Evolutionary conservation across 345 rosid genomes (phyloP).

Genomic region (Trapa incisa): DNA sequence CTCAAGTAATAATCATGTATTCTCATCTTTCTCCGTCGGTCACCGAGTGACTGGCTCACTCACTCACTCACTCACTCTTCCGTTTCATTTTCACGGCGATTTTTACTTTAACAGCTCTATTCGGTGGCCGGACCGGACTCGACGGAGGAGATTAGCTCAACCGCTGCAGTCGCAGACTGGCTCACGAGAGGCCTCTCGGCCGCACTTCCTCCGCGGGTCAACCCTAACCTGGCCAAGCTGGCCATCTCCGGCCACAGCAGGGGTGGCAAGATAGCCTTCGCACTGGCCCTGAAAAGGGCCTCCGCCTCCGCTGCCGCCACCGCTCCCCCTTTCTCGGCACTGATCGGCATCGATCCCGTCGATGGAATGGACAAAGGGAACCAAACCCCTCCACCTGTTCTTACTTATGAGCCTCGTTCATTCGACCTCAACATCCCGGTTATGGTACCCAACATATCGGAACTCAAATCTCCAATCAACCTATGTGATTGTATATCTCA

Average conservation of each 20-base stretch:
- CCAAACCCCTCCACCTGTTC: slow-evolving; percentile 1
- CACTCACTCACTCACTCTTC: too few species aligned
- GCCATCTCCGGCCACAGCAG: slow-evolving; percentile 79
- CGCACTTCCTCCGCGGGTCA: slow-evolving; percentile 41
- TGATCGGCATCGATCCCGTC: slow-evolving; percentile 11
- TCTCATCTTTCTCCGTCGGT: not conserved
- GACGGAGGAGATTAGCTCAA: slow-evolving; percentile 44
- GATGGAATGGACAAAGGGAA: not conserved
- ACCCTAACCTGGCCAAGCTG: slow-evolving; percentile 41
- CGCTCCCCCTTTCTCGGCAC: slow-evolving; percentile 6
- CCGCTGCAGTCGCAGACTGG: slow-evolving; percentile 52
- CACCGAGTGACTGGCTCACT: too few species aligned
- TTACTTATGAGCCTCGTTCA: slow-evolving; percentile 4
- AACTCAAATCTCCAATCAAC: not conserved
- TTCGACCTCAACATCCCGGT: slow-evolving; percentile 12
- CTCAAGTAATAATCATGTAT: slow-evolving; percentile 36
- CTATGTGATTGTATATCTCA: too few species aligned
- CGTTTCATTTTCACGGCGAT: not conserved
- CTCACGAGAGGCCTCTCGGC: slow-evolving; percentile 27
- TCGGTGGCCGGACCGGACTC: slow-evolving; percentile 59
- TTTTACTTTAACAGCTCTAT: slow-evolving; percentile 33
- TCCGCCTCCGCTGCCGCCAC: slow-evolving; percentile 2
- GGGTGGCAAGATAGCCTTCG: slow-evolving; percentile 82
- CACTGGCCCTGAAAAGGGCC: slow-evolving; percentile 35
- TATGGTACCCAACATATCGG: slow-evolving; percentile 15